These are phyloP conservation scores for Exophiala phaeomuriformis DNA, from an alignment of 2,329 filamentous ascomycete genomes.

Conservation along the genomic window DNA sequence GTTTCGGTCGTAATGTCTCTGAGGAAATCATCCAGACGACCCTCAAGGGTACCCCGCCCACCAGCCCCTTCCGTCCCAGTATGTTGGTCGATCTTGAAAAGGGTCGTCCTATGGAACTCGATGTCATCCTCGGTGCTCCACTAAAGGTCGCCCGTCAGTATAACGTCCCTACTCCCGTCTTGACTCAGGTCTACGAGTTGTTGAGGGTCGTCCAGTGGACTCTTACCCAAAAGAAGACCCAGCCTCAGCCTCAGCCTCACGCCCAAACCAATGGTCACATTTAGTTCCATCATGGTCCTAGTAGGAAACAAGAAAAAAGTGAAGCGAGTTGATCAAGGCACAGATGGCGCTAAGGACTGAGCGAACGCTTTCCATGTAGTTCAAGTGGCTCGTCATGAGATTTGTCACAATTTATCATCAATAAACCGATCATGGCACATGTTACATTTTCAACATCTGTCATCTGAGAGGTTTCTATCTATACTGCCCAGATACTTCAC, in stretches of 20 bases:
- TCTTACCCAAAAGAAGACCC: conserved; percentile 14
- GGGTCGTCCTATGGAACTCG: conserved; percentile 37
- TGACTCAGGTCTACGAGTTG: conserved; percentile 26
- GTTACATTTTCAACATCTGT: too few relatives aligned
- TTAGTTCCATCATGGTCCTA: background rate
- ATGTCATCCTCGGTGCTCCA: conserved; percentile 52
- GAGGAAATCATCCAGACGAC: conserved; percentile 41
- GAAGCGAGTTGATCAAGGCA: too few relatives aligned
- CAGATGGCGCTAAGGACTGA: too few relatives aligned
- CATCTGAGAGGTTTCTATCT: too few relatives aligned
- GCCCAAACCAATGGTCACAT: background rate
- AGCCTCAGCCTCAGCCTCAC: too few relatives aligned
- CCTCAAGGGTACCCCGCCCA: conserved; percentile 45
- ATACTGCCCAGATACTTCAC: too few relatives aligned
- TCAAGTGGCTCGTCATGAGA: too few relatives aligned
- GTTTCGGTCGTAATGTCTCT: conserved; percentile 34
- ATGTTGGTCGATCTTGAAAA: conserved; percentile 50
- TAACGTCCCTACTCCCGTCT: conserved; percentile 36
- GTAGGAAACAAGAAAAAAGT: background rate
- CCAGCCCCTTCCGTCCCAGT: conserved; percentile 45
- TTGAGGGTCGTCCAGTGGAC: conserved; percentile 27
- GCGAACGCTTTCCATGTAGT: too few relatives aligned
- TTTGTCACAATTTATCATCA: too few relatives aligned
- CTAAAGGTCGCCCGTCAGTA: conserved; percentile 42
- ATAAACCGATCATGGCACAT: too few relatives aligned